phyloP scores from a whole-genome alignment of 257 asterid species.

The Nicotiana noctiflora region DNA sequence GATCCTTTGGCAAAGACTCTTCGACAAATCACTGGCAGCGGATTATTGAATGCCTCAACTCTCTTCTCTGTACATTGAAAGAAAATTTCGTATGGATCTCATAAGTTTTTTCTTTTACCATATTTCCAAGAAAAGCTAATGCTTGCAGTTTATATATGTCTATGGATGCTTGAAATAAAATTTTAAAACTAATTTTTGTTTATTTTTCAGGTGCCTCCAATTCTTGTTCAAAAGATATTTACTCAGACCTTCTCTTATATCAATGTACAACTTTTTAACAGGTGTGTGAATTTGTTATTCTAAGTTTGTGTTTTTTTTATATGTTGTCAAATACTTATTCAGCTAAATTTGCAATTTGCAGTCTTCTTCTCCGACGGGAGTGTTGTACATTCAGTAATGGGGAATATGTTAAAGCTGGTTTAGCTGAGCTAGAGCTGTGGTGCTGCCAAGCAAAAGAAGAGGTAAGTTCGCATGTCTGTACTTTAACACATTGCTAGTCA shows the following conservation, averaged over 20 bases:
- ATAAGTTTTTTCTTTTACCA: background rate
- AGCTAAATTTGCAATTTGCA: constrained; percentile 21
- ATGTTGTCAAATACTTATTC: background rate
- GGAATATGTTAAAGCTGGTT: constrained; percentile 89
- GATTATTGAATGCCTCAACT: constrained; percentile 82
- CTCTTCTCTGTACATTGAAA: constrained; percentile 76
- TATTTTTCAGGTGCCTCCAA: constrained; percentile 74
- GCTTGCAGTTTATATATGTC: background rate
- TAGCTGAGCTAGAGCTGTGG: constrained; percentile 96
- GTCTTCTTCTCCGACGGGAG: constrained; percentile 98
- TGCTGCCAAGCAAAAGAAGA: constrained; percentile 97
- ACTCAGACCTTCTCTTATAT: constrained; percentile 78
- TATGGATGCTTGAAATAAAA: background rate
- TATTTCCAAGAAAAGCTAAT: constrained; percentile 24
- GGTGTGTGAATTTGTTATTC: constrained; percentile 30
- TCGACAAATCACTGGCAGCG: constrained; percentile 76
- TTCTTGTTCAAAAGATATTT: constrained; percentile 82
- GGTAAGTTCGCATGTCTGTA: constrained; percentile 29
- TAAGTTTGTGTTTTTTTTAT: background rate
- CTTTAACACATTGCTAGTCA: background rate
- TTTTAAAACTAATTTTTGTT: constrained; percentile 4
- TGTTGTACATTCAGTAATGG: constrained; percentile 98
- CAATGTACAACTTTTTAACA: constrained; percentile 87
- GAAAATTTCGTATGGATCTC: constrained; percentile 70
- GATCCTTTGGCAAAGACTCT: constrained; percentile 87